Conservation (phyloP, 2,329 filamentous ascomycete genomes). For the Aureobasidium zeae region DNA sequence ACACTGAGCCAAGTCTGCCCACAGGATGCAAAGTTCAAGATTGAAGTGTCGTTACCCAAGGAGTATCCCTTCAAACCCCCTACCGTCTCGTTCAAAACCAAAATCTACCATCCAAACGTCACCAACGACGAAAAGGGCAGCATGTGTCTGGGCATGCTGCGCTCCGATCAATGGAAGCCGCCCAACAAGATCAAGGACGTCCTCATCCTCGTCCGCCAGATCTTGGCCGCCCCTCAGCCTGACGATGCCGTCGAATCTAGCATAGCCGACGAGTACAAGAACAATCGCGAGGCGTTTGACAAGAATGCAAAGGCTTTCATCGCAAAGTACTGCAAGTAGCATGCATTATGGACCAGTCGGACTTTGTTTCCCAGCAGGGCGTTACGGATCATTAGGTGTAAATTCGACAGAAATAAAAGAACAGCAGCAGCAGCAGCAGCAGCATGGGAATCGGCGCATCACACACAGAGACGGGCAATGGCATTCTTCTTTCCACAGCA, state of each 20-base stretch:
- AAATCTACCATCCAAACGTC: conserved; percentile 93
- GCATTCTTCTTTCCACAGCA: too few species aligned
- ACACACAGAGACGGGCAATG: too few species aligned
- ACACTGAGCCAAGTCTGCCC: neutral
- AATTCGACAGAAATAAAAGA: too few species aligned
- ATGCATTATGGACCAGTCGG: too few species aligned
- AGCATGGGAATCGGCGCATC: too few species aligned
- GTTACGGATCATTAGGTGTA: too few species aligned
- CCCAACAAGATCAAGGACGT: conserved; percentile 66
- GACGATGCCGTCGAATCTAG: conserved; percentile 81
- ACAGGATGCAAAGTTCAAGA: conserved; percentile 62
- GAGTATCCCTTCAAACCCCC: conserved; percentile 91
- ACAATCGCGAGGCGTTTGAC: conserved; percentile 58
- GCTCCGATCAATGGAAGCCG: conserved; percentile 86
- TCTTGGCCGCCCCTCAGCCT: conserved; percentile 72
- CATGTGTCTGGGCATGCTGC: conserved; percentile 79
- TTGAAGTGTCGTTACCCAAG: conserved; percentile 62
- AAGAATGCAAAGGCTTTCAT: conserved; percentile 68
- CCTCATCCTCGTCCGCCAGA: conserved; percentile 63
- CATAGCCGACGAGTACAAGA: conserved; percentile 77
- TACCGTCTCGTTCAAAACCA: conserved; percentile 68
- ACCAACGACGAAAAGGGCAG: conserved; percentile 76
- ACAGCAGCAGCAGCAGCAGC: too few species aligned
- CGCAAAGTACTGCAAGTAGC: conserved; percentile 46
- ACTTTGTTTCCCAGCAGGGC: too few species aligned